Evolutionary conservation across 1,139 yeast species (phyloP), one percentile per base, ranked within the genome.

Genomic region (Pichia sp.): DNA sequence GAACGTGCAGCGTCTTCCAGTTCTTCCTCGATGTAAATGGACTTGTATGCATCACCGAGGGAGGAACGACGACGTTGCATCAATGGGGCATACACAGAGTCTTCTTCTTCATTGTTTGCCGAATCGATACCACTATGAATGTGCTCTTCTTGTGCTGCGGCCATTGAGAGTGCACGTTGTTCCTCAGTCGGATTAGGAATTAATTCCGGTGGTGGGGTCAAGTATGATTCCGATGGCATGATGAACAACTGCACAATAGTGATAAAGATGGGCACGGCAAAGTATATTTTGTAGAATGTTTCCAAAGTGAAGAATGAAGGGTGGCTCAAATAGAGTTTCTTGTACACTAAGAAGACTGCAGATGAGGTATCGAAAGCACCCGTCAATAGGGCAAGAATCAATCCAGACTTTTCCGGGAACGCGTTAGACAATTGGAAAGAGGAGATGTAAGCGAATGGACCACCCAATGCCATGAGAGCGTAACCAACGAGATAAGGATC

Each of bases 281-380:
- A 53, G 48, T 72, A 74, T 41, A 61, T 47, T 33, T 64, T 57
- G 58, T 70, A 74, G 45, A 74, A 74, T 18, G 51, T 53, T 28
- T 53, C 49, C 17, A 74, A 42, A 4, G 45, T 44, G 38, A 57
- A 54, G 10, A 44, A 33, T 3, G 23, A 22, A 4, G 55, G 48
- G 28, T 44, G 37, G 30, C 56, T 53, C 39, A 62, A 50, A 52
- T 72, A 74, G 29, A 67, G 46, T 27, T 69, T 45, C 37, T 75
- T 59, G 55, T 74, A 74, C 27, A 67, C 40, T 49, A 73, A 52
- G 45, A 67, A 67, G 32, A 67, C 60, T 12, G 71, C 71, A 22
- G 88, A 73, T 0, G 88, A 77, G 0, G 88, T 72, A 54, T 84
- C 93, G 48, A 82, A 78, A 0, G 87, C 79, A 11, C 93, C 93